Percentiles rank a stretch among this genome's conserved stretches.
phyloP scores from a whole-genome alignment of 495 filamentous ascomycete species.

The Podospora sp. region DNA sequence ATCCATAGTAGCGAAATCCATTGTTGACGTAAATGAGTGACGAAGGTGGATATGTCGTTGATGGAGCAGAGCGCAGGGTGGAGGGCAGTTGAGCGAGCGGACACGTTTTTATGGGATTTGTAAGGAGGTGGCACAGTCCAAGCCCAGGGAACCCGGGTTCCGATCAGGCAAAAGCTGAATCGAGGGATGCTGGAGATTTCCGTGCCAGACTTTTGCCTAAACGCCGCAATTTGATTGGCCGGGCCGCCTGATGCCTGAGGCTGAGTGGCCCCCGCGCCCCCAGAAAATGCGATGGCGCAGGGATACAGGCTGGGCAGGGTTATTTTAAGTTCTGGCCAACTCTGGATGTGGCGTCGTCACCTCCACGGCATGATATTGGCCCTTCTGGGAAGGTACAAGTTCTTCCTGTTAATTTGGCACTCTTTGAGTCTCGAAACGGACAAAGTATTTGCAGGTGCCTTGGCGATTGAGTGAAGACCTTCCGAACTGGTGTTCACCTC shows the following conservation, averaged over 20 bases:
- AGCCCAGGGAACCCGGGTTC: neutral
- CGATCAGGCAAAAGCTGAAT: conserved; percentile 1
- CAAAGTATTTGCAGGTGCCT: too few relatives aligned
- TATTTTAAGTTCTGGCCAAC: neutral
- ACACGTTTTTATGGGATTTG: neutral
- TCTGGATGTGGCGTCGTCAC: neutral
- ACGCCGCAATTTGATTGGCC: neutral
- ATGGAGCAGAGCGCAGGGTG: neutral
- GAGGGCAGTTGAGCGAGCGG: neutral
- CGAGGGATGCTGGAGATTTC: neutral
- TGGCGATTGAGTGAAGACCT: too few relatives aligned
- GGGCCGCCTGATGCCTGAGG: neutral
- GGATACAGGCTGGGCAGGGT: neutral
- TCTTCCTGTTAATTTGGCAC: too few relatives aligned
- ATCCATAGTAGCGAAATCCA: conserved; percentile 9
- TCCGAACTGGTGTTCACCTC: too few relatives aligned
- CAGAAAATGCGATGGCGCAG: neutral
- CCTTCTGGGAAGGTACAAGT: too few relatives aligned
- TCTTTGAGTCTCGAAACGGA: too few relatives aligned
- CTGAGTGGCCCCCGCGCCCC: neutral
- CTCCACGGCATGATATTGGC: neutral
- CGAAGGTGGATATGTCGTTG: neutral
- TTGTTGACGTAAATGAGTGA: neutral
- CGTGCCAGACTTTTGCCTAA: neutral
- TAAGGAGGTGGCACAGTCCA: neutral